Base-by-base conservation (phyloP, 768 basidiomycete species). In the Mycena rosella region DNA sequence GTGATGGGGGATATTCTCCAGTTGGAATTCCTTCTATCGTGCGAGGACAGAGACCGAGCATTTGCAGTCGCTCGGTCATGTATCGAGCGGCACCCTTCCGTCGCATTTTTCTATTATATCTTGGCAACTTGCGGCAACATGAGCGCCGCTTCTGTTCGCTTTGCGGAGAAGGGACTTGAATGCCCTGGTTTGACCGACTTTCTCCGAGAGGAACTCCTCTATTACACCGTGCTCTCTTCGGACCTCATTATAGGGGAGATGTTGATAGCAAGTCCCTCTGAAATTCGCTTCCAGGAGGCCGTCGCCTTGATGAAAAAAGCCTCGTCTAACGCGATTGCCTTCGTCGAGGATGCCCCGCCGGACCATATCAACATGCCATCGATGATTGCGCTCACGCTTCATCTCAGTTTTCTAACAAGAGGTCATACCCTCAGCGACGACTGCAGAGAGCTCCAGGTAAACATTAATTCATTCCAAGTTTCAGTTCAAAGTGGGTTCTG, bases 41-140 rank as follows among this genome's bases (percentile, higher is more conserved):
- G 44, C 58, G 22, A 36, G 20, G 24, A 60, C 18, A 15, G 2
- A 3, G 29, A 34, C 5, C 45, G 48, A 60, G 42, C 58, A 22
- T 60, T 1, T 14, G n/a, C 9, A 36, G 11, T 36, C 3, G 58
- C 58, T 10, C 45, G 30, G 11, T 34, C 45, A 22, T 47, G 30
- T 34, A 40, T 60, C 26, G 45, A 60, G 45, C 58, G 45, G 30
- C 24, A 60, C 27, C 58, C 58, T 5, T 47, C 44, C 30, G 45
- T 36, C 11, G 44, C 29, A 32, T 60, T 60, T 27, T 60, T 60
- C 58, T 48, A 60, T 45, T 60, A 60, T 27, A 45, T 48, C 32
- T 9, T 60, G 22, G 58, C 58, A 15, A 34, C 22, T n/a, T n/a
- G n/a, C 30, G 13, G 58, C n/a, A 14, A 22, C 36, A 26, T 5